Percentiles rank a stretch among this genome's conserved stretches.
Evolutionary conservation across 2,329 filamentous ascomycete genomes (phyloP).

Genomic region (Fusarium nisikadoi): DNA sequence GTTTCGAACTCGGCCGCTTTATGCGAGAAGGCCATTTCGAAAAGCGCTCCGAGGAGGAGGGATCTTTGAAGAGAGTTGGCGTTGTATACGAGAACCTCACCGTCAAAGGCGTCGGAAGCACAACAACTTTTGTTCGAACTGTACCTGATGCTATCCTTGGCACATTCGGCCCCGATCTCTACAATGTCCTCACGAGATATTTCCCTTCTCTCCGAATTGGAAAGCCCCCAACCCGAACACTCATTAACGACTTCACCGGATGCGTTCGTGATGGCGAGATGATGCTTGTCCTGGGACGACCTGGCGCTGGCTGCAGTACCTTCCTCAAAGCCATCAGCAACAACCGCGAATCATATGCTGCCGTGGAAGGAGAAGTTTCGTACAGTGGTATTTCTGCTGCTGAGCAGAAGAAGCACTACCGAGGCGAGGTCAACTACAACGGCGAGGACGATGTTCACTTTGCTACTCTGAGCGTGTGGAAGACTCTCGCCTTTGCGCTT

Average conservation of each 20-base stretch:
- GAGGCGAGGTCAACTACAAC: conserved; percentile 83
- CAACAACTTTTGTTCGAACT: conserved; percentile 75
- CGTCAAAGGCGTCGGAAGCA: conserved; percentile 76
- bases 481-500: conserved; percentile 79
- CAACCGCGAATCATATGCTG: conserved; percentile 71
- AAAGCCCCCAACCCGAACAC: conserved; percentile 41
- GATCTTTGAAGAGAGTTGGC: conserved; percentile 79
- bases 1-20: conserved; percentile 31
- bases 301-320: conserved; percentile 79
- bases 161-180: conserved; percentile 84
- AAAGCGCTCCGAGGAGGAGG: conserved; percentile 54
- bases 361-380: conserved; percentile 74
- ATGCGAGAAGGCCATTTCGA: conserved; percentile 38
- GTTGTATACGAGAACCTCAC: conserved; percentile 81
- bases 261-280: conserved; percentile 51
- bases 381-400: conserved; percentile 78
- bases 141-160: conserved; percentile 79
- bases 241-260: conserved; percentile 50
- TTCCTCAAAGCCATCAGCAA: conserved; percentile 82
- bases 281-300: conserved; percentile 68
- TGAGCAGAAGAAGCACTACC: conserved; percentile 74
- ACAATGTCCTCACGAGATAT: conserved; percentile 64
- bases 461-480: conserved; percentile 78
- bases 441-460: conserved; percentile 82
- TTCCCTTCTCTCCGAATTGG: conserved; percentile 48